Conservation (phyloP, 208 protist genomes). For the Wallacemonas sp. region DNA sequence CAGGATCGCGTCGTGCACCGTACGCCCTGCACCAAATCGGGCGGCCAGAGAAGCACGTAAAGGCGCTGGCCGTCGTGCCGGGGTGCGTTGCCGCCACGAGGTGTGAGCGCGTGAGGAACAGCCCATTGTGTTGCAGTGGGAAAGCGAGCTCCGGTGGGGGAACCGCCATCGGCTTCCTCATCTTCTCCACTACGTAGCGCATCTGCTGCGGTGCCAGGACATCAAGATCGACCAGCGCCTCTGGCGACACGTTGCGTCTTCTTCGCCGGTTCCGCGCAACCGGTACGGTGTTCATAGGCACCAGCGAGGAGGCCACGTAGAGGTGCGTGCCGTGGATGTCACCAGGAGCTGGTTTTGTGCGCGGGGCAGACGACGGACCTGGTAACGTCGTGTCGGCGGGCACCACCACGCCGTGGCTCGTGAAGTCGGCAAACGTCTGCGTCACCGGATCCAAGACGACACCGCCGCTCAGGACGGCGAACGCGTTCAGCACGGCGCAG, state of each 20-base stretch:
- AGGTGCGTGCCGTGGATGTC: neutral
- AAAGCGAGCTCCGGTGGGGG: conserved; percentile 38
- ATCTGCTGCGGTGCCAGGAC: neutral
- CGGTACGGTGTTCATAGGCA: neutral
- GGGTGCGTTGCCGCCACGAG: neutral
- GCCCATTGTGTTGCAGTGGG: conserved; percentile 40
- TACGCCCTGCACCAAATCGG: neutral
- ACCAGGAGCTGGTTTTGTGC: no score
- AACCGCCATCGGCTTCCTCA: neutral
- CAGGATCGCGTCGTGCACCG: neutral
- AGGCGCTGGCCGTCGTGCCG: conserved; percentile 14
- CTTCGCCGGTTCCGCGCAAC: no score
- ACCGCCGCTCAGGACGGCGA: conserved; percentile 65
- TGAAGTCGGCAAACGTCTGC: conserved; percentile 52
- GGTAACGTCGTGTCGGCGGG: conserved; percentile 7
- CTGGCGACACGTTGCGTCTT: neutral
- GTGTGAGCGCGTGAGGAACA: neutral
- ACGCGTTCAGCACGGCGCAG: conserved; percentile 60
- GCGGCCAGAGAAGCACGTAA: conserved; percentile 33
- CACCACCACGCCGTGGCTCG: conserved; percentile 29
- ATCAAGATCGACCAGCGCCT: no score
- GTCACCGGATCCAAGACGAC: conserved; percentile 50
- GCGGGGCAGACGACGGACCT: neutral
- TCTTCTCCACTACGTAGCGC: neutral
- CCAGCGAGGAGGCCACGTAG: conserved; percentile 1